Percentiles rank a stretch among this genome's conserved stretches.
Conservation (phyloP, 2,329 filamentous ascomycete genomes). For the Cercospora nicotianae region DNA sequence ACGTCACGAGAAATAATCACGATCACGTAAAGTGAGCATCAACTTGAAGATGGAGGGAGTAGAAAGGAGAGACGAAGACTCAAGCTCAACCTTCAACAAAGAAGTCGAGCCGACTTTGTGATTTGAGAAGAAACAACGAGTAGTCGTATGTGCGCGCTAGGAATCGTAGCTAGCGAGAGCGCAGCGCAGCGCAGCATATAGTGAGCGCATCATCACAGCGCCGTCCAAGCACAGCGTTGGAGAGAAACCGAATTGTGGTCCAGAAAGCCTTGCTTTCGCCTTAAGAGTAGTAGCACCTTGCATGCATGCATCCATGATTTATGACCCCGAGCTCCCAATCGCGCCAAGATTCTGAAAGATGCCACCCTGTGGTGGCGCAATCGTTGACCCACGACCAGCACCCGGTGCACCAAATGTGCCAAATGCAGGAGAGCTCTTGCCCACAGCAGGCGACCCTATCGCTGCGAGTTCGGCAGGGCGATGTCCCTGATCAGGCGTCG, state of each 20-base stretch:
- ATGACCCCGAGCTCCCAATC: slow-evolving; percentile 20
- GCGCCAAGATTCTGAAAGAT: slow-evolving; percentile 33
- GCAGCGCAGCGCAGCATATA: neutral
- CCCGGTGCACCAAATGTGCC: slow-evolving; percentile 36
- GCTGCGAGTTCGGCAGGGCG: slow-evolving; percentile 42
- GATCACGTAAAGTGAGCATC: neutral
- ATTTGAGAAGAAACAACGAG: slow-evolving; percentile 3
- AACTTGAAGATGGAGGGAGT: neutral
- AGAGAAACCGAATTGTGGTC: neutral
- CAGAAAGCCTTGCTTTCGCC: neutral
- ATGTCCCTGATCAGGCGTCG: slow-evolving; percentile 35
- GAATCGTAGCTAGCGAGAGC: neutral
- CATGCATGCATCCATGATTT: slow-evolving; percentile 1
- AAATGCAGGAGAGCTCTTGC: slow-evolving; percentile 43
- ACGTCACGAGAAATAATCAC: neutral
- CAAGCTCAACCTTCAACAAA: slow-evolving; percentile 8
- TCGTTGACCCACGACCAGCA: slow-evolving; percentile 2
- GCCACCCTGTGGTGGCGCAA: slow-evolving; percentile 4
- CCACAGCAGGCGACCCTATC: slow-evolving; percentile 50
- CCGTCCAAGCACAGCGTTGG: neutral
- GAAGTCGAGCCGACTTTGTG: slow-evolving; percentile 1
- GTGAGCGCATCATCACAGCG: neutral
- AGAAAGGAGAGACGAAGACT: neutral
- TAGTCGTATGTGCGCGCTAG: slow-evolving; percentile 1
- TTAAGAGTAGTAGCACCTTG: neutral